Evolutionary conservation across 2,329 filamentous ascomycete species (phyloP).

Genomic region (Trichophyton rubrum): DNA sequence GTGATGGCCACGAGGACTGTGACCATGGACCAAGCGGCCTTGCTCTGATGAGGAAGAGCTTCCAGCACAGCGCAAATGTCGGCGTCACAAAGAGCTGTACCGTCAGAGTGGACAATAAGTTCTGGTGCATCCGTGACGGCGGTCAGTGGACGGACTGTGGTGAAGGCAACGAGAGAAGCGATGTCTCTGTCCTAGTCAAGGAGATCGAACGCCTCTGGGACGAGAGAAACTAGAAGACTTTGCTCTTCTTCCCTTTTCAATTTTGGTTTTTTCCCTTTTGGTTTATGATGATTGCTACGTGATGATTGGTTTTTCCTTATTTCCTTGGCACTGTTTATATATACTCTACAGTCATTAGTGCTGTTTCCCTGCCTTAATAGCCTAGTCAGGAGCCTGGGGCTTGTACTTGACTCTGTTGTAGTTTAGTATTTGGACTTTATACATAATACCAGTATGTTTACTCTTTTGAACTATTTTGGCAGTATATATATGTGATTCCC

Average conservation of each 20-base stretch:
- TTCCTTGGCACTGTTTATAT: background rate
- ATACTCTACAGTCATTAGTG: background rate
- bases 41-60: conserved; percentile 33
- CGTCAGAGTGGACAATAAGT: conserved; percentile 61
- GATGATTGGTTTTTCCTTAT: background rate
- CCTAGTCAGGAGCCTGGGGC: background rate
- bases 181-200: conserved; percentile 53
- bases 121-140: conserved; percentile 73
- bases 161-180: conserved; percentile 43
- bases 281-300: background rate
- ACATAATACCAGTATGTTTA: background rate
- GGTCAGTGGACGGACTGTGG: conserved; percentile 71
- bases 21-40: conserved; percentile 45
- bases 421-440: background rate
- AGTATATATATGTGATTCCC: background rate
- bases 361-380: background rate
- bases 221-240: conserved; percentile 18
- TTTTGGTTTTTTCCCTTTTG: background rate
- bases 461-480: background rate
- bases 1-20: conserved; percentile 44
- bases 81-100: conserved; percentile 64
- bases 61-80: conserved; percentile 44
- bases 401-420: background rate
- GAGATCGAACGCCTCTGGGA: conserved; percentile 61
- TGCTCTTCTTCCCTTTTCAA: background rate